Base-by-base conservation (phyloP, 805 yeast genomes). In the Cyberlindnera subsufficiens region DNA sequence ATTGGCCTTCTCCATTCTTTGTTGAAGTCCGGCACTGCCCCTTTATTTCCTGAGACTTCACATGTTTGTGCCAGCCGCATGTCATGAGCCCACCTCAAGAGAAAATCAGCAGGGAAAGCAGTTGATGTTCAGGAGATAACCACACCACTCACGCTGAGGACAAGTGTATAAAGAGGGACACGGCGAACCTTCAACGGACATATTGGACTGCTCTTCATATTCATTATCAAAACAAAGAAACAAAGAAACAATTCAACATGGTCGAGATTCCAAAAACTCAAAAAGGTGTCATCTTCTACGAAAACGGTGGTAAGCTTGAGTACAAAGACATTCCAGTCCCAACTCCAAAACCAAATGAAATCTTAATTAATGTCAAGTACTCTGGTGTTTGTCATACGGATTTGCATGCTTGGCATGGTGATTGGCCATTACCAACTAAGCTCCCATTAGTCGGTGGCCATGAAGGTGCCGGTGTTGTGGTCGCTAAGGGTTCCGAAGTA, bases 391-490 rank as follows among this genome's bases (percentile, higher is more conserved):
- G 82, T 56, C 82, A 77, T 63, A 77, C 82, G 9, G 82, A 77
- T 58, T 66, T 77, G 55, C 82, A 77, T 58, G 82, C 82, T 35
- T 77, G 80, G 56, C 45, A 52, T 22, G 56, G 80, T 50, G 82
- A 77, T 55, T 77, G 82, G 82, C 81, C 82, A 40, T 61, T 76
- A 53, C 67, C 59, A 25, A 68, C 72, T 47, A 77, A 77, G 55
- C 67, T 78, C 53, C 84, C 84, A 32, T 67, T 79, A 54, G 81
- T 79, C 36, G 85, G 85, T 55, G 85, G 85, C 57, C 85, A 79
- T 64, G 85, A 79, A 65, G 85, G 85, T 69, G 82, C 83, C 35
- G 84, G 85, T 65, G 72, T 74, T 31, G 85, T 79, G 47, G 85
- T 79, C 47, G 82, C 74, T 39, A 65, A 70, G 61, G 85, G 85